Percentiles rank a stretch among this genome's conserved stretches.
phyloP scores from a whole-genome alignment of 257 asterid species.

The Datura wrightii region DNA sequence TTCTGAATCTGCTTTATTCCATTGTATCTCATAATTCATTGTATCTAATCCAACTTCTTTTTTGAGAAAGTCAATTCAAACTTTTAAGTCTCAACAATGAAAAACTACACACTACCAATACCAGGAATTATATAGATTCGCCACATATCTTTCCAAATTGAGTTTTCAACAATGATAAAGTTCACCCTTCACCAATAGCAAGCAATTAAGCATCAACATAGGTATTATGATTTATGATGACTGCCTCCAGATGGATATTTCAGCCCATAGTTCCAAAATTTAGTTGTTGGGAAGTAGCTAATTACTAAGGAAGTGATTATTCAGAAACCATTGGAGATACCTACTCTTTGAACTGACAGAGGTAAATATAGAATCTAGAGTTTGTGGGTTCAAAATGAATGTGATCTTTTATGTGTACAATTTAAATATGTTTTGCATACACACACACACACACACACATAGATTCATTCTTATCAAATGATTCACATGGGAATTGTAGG shows the following conservation, averaged over 20 bases:
- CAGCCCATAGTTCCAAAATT: constrained; percentile 12
- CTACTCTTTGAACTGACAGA: background rate
- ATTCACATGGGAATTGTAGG: background rate
- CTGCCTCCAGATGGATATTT: background rate
- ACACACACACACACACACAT: background rate
- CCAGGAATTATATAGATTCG: background rate
- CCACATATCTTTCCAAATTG: background rate
- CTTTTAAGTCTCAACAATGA: background rate
- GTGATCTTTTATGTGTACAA: background rate
- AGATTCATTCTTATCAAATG: background rate
- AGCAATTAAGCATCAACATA: background rate
- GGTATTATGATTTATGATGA: background rate
- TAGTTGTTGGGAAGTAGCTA: background rate
- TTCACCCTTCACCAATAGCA: background rate
- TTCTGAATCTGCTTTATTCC: constrained; percentile 5
- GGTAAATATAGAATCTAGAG: constrained; percentile 11
- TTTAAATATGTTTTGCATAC: background rate
- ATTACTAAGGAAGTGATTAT: background rate
- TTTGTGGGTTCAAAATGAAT: background rate
- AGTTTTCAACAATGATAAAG: background rate
- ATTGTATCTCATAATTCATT: background rate
- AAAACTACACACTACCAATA: background rate
- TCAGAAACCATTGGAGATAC: background rate
- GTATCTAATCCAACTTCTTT: background rate
- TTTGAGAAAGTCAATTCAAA: constrained; percentile 3